phyloP scores from a whole-genome alignment of 2,329 filamentous ascomycete genomes.

The Harringtonia aguacate region DNA sequence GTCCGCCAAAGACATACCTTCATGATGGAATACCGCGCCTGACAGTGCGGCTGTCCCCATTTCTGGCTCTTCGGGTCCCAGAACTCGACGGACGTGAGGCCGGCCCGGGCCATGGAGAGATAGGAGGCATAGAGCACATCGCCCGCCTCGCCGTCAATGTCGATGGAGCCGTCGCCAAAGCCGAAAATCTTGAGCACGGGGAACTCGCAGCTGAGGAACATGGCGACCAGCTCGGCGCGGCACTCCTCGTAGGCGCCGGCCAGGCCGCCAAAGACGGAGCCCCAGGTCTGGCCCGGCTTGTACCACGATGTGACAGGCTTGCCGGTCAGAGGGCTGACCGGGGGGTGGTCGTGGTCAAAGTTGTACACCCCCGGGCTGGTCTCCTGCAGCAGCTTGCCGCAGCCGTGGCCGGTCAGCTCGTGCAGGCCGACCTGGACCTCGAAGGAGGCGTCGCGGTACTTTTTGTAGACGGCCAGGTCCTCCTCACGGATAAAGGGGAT shows the following conservation, averaged over 20 bases:
- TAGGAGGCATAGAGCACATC: slow-evolving; percentile 84
- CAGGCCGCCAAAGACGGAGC: slow-evolving; percentile 78
- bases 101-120: slow-evolving; percentile 89
- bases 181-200: slow-evolving; percentile 83
- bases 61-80: slow-evolving; percentile 87
- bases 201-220: slow-evolving; percentile 85
- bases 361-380: slow-evolving; percentile 74
- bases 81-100: slow-evolving; percentile 78
- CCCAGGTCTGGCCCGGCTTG: slow-evolving; percentile 92
- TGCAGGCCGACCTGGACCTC: slow-evolving; percentile 95
- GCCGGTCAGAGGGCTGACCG: slow-evolving; percentile 66
- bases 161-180: slow-evolving; percentile 64
- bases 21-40: slow-evolving; percentile 82
- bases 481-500: slow-evolving; percentile 78
- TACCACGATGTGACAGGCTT: slow-evolving; percentile 81
- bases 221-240: slow-evolving; percentile 85
- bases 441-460: slow-evolving; percentile 78
- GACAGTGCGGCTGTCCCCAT: slow-evolving; percentile 89
- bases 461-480: slow-evolving; percentile 69
- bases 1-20: slow-evolving; percentile 23
- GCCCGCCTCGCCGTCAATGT: slow-evolving; percentile 68
- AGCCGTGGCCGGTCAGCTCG: slow-evolving; percentile 78
- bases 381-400: slow-evolving; percentile 88
- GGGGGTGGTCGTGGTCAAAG: slow-evolving; percentile 75
- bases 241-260: slow-evolving; percentile 91